Base-by-base conservation (phyloP, 1,284 basidiomycete genomes). In the Cutaneotrichosporon mucoides region DNA sequence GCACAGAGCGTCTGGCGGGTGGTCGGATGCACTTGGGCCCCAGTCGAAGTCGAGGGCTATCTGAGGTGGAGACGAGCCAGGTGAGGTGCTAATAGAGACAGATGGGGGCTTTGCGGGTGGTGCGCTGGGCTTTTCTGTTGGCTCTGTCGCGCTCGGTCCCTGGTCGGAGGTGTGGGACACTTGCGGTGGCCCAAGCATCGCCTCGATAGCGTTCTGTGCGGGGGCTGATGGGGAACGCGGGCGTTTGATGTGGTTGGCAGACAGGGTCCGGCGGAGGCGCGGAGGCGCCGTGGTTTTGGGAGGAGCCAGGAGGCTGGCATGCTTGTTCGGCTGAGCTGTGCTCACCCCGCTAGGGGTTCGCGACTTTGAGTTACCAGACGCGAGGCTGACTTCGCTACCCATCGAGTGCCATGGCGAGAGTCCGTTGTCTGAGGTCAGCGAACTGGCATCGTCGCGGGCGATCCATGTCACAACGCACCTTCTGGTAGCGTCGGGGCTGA, bases 1-100 rank as follows among this genome's bases (percentile, higher is more conserved):
- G 38, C 49, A 51, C 15, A 51, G 49, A 3, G 49, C 49, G 38
- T 51, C 38, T 13, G 37, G 41, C 9, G 49, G 49, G 9, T 38
- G 38, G 24, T 51, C 37, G 6, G 49, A 51, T 13, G 49, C 49
- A 36, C 49, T 51, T 6, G 37, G 37, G 11, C 49, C 49, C 49
- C 49, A 51, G 49, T 51, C 49, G 37, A 51, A 51, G 37, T 51
- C 38, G 38, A 51, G 49, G 15, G 49, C 38, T 16, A 51, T 51
- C 49, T 51, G 49, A 11, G 49, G 49, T 5, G 48, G 35, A 24
- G 24, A 24, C 24, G 24, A 24, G 24, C 24, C 24, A 24, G 24
- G 24, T 24, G 24, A 24, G 24, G 24, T 24, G 24, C 24, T 24
- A 24, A 24, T 24, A 24, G 24, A 24, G 24, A 24, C 24, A 24